Conservation (phyloP, 257 asterid genomes). For the Misopates orontium region DNA sequence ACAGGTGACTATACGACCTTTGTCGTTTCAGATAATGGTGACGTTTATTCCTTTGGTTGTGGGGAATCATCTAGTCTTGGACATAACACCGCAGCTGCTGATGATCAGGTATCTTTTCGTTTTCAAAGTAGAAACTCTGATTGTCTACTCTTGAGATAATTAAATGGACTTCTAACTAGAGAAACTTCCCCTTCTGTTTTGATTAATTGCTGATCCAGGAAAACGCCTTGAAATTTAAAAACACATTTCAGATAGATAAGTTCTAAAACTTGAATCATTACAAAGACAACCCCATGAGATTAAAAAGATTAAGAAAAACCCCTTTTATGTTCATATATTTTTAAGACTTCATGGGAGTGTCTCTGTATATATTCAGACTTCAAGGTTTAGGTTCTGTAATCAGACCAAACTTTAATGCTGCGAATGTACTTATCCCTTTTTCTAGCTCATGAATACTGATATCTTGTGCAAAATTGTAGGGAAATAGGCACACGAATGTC, state of each 20-base stretch:
- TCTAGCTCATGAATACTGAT: constrained; percentile 14
- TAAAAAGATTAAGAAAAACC: too few species aligned
- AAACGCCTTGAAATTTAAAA: too few species aligned
- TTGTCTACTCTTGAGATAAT: neutral
- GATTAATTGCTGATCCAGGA: too few species aligned
- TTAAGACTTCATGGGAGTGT: too few species aligned
- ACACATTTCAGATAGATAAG: too few species aligned
- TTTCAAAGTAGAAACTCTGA: neutral
- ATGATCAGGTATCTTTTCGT: constrained; percentile 69
- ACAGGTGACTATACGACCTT: constrained; percentile 97
- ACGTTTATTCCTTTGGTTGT: constrained; percentile 94
- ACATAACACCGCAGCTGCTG: constrained; percentile 58
- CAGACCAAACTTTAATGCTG: too few species aligned
- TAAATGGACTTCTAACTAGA: neutral
- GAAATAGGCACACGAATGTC: constrained; percentile 60
- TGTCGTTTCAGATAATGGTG: constrained; percentile 82
- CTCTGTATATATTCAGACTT: too few species aligned
- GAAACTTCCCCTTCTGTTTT: too few species aligned
- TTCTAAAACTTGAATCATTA: too few species aligned
- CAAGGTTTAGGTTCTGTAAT: too few species aligned
- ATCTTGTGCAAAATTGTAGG: constrained; percentile 39
- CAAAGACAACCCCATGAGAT: too few species aligned
- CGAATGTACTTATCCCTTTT: neutral
- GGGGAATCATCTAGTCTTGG: constrained; percentile 98
- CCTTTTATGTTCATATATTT: too few species aligned